Evolutionary conservation across 768 basidiomycete genomes (phyloP).

Genomic region (Tylopilus vinaceipallidus): DNA sequence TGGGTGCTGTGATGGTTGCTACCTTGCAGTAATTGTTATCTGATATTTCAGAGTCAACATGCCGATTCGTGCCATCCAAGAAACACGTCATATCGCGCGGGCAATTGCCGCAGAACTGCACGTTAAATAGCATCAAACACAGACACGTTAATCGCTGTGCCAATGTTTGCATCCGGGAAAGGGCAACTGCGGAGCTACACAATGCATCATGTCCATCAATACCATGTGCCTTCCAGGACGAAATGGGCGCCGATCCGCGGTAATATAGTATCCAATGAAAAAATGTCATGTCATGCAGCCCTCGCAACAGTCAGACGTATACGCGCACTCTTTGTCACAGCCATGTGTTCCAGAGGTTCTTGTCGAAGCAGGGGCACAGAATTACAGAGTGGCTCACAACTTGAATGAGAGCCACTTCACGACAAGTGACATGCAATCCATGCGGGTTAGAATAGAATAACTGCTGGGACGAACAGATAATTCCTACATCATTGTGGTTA

Average conservation of each 20-base stretch:
- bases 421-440: no score
- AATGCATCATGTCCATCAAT: neutral
- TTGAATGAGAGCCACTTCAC: no score
- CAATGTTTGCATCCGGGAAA: conserved; percentile 46
- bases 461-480: no score
- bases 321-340: conserved; percentile 1
- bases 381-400: no score
- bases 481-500: no score
- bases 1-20: conserved; percentile 42
- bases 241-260: conserved; percentile 31
- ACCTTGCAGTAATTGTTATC: conserved; percentile 49
- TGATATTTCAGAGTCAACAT: conserved; percentile 14
- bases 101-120: conserved; percentile 45
- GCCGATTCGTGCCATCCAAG: neutral
- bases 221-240: neutral
- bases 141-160: conserved; percentile 40
- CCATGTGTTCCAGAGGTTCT: conserved; percentile 7
- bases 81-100: neutral
- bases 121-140: conserved; percentile 50
- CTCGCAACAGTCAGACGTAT: no score
- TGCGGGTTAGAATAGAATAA: no score
- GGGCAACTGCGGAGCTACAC: conserved; percentile 43
- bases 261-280: conserved; percentile 46
- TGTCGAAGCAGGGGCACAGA: conserved; percentile 10
- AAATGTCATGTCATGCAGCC: no score